Base-by-base conservation (phyloP, 768 basidiomycete genomes). In the Amanita phalloides region DNA sequence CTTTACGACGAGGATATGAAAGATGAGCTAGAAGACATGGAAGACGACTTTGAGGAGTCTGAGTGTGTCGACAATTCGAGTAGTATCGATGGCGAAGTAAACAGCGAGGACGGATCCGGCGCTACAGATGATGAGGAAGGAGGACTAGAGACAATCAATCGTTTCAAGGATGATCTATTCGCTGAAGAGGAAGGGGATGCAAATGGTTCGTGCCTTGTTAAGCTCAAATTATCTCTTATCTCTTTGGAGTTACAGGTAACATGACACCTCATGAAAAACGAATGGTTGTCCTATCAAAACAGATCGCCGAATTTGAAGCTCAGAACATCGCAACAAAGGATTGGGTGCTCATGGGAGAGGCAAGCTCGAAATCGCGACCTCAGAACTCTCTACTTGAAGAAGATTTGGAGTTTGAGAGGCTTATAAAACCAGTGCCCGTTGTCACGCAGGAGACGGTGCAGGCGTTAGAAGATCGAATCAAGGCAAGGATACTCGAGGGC, bases 301-400 rank as follows among this genome's bases (percentile, higher is more conserved):
- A 98, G 65, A 97, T 99, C 47, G 66, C 80, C 6, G 67, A 78
- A 17, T 72, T 98, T 33, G 96, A 98, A 64, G 71, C 79, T 1
- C 85, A 92, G 65, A 98, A 95, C 64, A 79, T 95, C 48, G 83
- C 81, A 1, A 75, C 80, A 47, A 97, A 97, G 67, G 84, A 90
- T 54, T 99, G 96, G 96, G 83, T 84, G 5, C 74, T 96, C 26
- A 79, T 89, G 73, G 94, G 96, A 45, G 95, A 98, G 67, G 90
- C 91, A 30, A 79, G 78, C 20, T 79, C 91, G 5, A 78, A 84
- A 37, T 67, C 83, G 39, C 78, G 96, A 48, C 95, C 96, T 3
- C 82, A 90, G 63, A 93, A 99, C 65, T 87, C 89, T 7, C 72
- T 98, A 17, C 75, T 99, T 10, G 90, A 90, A 64, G 89, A 98